Evolutionary conservation across 345 rosid genomes (phyloP), one percentile per base, ranked within the genome.

Genomic region (Dipteronia dyeriana): DNA sequence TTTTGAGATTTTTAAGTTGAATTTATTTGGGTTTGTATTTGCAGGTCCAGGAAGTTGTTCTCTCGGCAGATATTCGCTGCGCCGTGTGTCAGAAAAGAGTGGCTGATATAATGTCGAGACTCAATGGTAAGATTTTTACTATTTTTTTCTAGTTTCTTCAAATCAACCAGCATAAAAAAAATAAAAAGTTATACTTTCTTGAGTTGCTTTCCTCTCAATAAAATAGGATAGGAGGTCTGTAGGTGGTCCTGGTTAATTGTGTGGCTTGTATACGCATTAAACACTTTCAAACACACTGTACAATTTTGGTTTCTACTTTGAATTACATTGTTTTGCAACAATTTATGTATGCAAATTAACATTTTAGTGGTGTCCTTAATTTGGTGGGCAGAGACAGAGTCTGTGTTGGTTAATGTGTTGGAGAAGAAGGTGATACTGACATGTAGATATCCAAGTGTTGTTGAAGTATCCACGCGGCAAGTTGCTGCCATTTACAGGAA

Each of bases 11-110:
- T 68, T 47, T 12, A 26, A 6, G 22, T 23, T 76, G 41, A 43
- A 75, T 47, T 23, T 64, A 34, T 45, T n/a, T 64, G 20, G 73
- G 16, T 10, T 79, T 51, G 34, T 66, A 12, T 63, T 38, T 74
- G 22, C 88, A 95, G 99, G 85, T 94, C 43, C 97, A 94, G 74
- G 97, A 93, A 79, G 89, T 94, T 79, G 97, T 94, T 79, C 75
- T 93, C 47, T 87, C 92, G 10, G 99, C 95, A 22, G 98, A 94
- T 80, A 88, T 94, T 70, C 80, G 86, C 26, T 91, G 99, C 59
- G 79, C 82, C 6, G 85, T 83, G 74, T 92, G 99, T 76, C 98
- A 90, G 79, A 91, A 80, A 82, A 86, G 88, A 82, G 83, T 96
- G 4, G 94, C 95, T 3, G 90, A 88, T 43, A 86, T 95, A 60